A percentile compares a stretch with the other conserved stretches of the same genome.
These are phyloP conservation scores for Parastagonospora nodorum DNA, from an alignment of 2,329 filamentous ascomycete genomes.

Conservation along the genomic window DNA sequence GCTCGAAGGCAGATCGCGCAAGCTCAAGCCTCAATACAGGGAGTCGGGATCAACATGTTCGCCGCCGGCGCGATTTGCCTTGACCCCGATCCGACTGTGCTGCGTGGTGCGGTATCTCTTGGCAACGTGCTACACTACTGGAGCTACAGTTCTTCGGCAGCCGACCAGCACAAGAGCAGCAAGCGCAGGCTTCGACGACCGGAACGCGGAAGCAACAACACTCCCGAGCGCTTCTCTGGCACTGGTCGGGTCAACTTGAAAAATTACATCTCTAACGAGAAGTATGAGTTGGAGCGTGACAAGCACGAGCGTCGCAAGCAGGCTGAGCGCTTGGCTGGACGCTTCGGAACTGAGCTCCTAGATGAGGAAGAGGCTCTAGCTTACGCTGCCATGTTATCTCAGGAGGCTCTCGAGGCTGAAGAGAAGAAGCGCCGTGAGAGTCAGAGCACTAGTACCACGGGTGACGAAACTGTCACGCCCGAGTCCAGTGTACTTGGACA, in stretches of 20 bases:
- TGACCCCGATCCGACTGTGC: slow-evolving; percentile 82
- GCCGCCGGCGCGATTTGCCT: slow-evolving; percentile 83
- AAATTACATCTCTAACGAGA: slow-evolving; percentile 86
- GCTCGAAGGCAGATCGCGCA: slow-evolving; percentile 76
- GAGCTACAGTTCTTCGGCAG: slow-evolving; percentile 84
- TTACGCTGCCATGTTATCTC: slow-evolving; percentile 66
- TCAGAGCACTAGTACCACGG: slow-evolving; percentile 46
- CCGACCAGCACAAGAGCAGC: slow-evolving; percentile 72
- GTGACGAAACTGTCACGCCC: slow-evolving; percentile 46
- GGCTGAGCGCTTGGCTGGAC: slow-evolving; percentile 70
- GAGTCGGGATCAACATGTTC: slow-evolving; percentile 75
- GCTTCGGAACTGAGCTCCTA: slow-evolving; percentile 82
- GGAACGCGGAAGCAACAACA: slow-evolving; percentile 65
- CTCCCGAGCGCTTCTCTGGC: slow-evolving; percentile 63
- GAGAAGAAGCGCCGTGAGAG: slow-evolving; percentile 54
- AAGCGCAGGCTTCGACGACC: slow-evolving; percentile 79
- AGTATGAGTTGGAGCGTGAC: slow-evolving; percentile 77
- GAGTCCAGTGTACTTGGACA: slow-evolving; percentile 36
- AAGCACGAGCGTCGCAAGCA: slow-evolving; percentile 70
- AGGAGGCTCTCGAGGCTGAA: slow-evolving; percentile 60
- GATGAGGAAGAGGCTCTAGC: slow-evolving; percentile 66
- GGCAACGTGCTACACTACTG: slow-evolving; percentile 90
- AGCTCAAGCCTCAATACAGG: slow-evolving; percentile 69
- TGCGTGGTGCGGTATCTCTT: slow-evolving; percentile 85
- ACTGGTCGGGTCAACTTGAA: slow-evolving; percentile 72